Evolutionary conservation across 805 yeast genomes (phyloP), one percentile per base, ranked within the genome.

Genomic region (Lipomyces mesembrius): DNA sequence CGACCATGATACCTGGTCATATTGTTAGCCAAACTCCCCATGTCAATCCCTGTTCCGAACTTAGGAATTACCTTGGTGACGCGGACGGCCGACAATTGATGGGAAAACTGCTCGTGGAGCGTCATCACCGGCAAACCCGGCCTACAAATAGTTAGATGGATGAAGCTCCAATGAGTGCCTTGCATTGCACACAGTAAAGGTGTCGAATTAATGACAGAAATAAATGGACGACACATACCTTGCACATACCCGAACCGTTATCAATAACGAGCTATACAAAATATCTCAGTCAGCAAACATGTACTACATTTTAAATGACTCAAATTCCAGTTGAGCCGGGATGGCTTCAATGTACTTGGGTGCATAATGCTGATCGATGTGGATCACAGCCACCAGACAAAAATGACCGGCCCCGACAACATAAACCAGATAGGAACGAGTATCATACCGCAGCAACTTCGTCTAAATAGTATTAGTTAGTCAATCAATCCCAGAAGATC

Each of bases 71-170:
- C 98, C 98, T 84, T 95, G 98, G 83, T 95, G 99, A 88, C 97
- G 93, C 86, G 99, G 98, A 86, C 99, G 95, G 85, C 99, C 99
- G 74, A 94, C 99, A 79, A 95, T 94, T 72, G 98, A 95, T 80
- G 99, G 99, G 94, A 95, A 95, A 77, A 95, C 99, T 79, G 99
- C 98, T 83, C 98, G 91, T 81, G 99, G 99, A 74, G 98, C 98
- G 86, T 95, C 99, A 81, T 95, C 98, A 87, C 99, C 99, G 88
- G 99, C 98, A 82, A 93, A 95, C 84, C 99, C 99, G 94, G 99
- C 99, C 67, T 67, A 53, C 7, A 34, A 5, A 54, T 17, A 29
- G 43, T 54, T 22, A n/a, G 53, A 55, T 14, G 29, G 32, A n/a
- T 7, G 51, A 20, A 11, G 11, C n/a, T 27, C 20, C 14, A n/a